Evolutionary conservation across 179 eudicot genomes (phyloP).

Genomic region (Actinidia chinensis): DNA sequence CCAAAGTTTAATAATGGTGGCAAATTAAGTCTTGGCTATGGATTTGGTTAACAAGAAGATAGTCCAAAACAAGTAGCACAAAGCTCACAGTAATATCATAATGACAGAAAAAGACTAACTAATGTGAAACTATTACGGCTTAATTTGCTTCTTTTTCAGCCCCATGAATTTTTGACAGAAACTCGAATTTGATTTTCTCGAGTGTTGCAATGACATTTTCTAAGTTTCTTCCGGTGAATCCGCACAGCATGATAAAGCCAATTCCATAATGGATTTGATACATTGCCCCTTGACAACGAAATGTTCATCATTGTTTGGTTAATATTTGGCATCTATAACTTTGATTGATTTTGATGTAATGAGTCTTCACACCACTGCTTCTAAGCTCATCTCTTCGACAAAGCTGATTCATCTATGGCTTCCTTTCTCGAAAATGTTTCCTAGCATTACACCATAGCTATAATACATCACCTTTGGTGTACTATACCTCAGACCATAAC

Average conservation of each 20-base stretch:
- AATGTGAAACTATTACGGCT: too few species aligned
- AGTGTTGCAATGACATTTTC: background rate
- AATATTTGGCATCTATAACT: background rate
- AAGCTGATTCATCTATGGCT: constrained; percentile 23
- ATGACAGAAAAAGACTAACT: too few species aligned
- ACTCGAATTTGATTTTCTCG: constrained; percentile 1
- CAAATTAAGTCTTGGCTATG: too few species aligned
- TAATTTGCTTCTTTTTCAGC: too few species aligned
- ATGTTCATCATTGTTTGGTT: background rate
- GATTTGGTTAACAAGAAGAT: too few species aligned
- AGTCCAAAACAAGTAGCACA: too few species aligned
- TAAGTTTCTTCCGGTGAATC: constrained; percentile 6
- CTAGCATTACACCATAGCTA: constrained; percentile 22
- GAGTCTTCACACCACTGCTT: constrained; percentile 20
- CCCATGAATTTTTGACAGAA: background rate
- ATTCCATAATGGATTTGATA: constrained; percentile 2
- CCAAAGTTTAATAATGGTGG: too few species aligned
- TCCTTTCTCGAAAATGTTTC: constrained; percentile 22
- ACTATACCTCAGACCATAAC: constrained; percentile 21
- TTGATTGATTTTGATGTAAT: background rate
- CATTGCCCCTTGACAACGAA: background rate
- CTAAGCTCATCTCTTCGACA: constrained; percentile 11
- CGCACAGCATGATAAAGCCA: constrained; percentile 7
- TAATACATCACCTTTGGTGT: constrained; percentile 20
- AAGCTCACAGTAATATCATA: too few species aligned